Conservation (phyloP, 257 asterid genomes). For the Anisodus tanguticus region DNA sequence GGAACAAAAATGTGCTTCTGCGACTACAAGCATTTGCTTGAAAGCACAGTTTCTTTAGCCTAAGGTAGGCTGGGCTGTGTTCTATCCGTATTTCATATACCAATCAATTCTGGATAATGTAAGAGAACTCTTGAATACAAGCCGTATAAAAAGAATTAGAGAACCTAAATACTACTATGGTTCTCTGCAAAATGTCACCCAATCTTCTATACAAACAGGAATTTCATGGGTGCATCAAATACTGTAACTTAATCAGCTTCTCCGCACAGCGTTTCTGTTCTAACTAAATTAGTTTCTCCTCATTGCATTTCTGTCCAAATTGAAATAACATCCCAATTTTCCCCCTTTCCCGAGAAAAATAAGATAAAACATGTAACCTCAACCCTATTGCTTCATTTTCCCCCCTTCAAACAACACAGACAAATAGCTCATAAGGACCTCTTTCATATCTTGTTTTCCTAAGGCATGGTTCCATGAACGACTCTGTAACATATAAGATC, state of each 20-base stretch:
- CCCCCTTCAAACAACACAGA: background rate
- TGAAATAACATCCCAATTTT: background rate
- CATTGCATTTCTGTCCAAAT: background rate
- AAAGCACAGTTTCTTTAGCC: background rate
- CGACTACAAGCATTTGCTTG: background rate
- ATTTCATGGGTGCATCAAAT: background rate
- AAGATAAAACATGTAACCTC: constrained; percentile 15
- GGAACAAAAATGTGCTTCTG: background rate
- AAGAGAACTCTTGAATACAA: background rate
- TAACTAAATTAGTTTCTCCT: background rate
- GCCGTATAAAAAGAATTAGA: background rate
- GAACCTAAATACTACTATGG: background rate
- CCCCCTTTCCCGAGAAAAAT: background rate
- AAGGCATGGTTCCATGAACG: background rate
- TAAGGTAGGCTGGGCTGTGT: background rate
- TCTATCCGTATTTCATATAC: background rate
- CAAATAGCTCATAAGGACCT: background rate
- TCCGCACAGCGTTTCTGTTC: background rate
- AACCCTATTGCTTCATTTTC: background rate
- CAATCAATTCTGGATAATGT: background rate
- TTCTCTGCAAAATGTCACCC: background rate
- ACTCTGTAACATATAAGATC: background rate
- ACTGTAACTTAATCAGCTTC: background rate
- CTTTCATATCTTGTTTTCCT: background rate
- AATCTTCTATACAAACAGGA: background rate